Percentiles rank a stretch among this genome's conserved stretches.
Conservation (phyloP, 2,329 filamentous ascomycete species). For the Cytospora piceicola region DNA sequence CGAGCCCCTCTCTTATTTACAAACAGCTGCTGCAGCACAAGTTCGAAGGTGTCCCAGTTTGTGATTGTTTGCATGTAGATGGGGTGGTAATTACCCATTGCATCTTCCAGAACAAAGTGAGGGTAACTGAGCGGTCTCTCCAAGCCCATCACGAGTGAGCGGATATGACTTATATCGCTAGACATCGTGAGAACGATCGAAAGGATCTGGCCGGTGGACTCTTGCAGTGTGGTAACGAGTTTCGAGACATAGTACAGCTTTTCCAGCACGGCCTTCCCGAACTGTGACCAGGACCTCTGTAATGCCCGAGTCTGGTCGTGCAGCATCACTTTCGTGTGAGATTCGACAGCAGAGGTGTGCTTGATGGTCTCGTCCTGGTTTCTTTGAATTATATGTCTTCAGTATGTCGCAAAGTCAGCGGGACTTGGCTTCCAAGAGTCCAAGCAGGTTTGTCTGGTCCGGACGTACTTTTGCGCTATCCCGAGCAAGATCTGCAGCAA, state of each 20-base stretch:
- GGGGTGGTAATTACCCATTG: neutral
- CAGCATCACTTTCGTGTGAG: neutral
- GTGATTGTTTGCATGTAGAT: slow-evolving; percentile 4
- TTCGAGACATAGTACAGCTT: neutral
- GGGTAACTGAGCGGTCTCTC: neutral
- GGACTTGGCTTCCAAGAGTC: neutral
- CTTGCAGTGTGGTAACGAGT: neutral
- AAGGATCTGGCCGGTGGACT: neutral
- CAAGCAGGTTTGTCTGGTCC: neutral
- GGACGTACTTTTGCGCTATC: neutral
- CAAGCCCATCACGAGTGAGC: neutral
- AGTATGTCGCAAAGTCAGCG: neutral
- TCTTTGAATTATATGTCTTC: neutral
- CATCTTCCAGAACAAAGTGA: slow-evolving; percentile 8
- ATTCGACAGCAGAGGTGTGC: neutral
- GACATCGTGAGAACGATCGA: neutral
- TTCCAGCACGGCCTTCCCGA: neutral
- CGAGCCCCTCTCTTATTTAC: neutral
- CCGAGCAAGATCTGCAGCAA: neutral
- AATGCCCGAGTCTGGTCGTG: neutral
- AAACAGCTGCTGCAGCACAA: neutral
- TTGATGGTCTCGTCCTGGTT: slow-evolving; percentile 1
- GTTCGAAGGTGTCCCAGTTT: neutral
- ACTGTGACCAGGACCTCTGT: neutral
- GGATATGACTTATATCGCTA: neutral